Base-by-base conservation (phyloP, 768 basidiomycete genomes). In the Suillus alpinus region DNA sequence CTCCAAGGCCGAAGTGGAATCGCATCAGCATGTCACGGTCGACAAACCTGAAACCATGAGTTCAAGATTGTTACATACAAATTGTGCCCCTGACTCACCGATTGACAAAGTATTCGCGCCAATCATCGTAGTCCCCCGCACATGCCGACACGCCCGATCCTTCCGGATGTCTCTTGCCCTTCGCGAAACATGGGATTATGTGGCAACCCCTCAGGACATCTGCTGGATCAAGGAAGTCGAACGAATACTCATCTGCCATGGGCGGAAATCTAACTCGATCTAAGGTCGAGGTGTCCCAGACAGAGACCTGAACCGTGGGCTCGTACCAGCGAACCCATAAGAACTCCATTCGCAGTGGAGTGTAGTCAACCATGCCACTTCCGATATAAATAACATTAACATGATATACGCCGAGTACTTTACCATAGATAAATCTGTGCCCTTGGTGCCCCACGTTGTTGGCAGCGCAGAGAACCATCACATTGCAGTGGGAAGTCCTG, bases 391-490 rank as follows among this genome's bases (percentile, higher is more conserved):
- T 41, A 20, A 56, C 36, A 23, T 61, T 57, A 6, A 39, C 60
- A 50, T 61, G 56, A 26, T 40, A 58, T 18, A 62, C 57, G 6
- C 57, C 61, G 4, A 62, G 37, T 7, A 62, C 56, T 6, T 26
- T 39, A 39, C 36, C 50, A 29, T 34, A 31, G 8, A 16, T 29
- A 36, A 37, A 29, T 39, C 14, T 47, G 46, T 58, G 44, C 12
- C 37, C 31, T 36, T 8, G 36, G 43, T 49, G 18, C 14, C 34
- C 26, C 10, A 36, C 8, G 10, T 36, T 3, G 10, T 36, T 12
- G 36, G 5, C 9, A 12, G 9, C 1, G 26, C 26, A 0, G 0
- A 47, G 40, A 4, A 43, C 41, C 41, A 43, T 43, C n/a, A 43
- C 41, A 10, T 43, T 43, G 18, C 41, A 43, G 41, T 59, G 18